phyloP scores from a whole-genome alignment of 257 asterid species.

The Capsicum baccatum region DNA sequence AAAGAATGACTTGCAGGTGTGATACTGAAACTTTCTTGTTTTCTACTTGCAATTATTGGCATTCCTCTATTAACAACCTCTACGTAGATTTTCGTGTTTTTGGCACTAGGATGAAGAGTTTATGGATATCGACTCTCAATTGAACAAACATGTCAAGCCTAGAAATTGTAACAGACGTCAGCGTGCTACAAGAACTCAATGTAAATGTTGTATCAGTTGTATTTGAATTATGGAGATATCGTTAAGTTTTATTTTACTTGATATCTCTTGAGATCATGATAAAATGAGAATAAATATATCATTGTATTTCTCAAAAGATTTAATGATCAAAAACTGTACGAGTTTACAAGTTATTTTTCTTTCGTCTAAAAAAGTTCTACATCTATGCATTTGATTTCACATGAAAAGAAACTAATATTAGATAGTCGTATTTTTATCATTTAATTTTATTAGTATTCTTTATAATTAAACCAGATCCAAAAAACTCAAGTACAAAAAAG shows the following conservation, averaged over 20 bases:
- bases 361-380: too few relatives aligned
- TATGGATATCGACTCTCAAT: conserved; percentile 38
- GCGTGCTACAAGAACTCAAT: conserved; percentile 66
- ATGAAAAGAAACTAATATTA: too few relatives aligned
- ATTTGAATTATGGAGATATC: neutral
- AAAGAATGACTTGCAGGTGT: conserved; percentile 38
- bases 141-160: conserved; percentile 40
- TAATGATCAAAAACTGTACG: too few relatives aligned
- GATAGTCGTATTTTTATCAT: too few relatives aligned
- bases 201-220: conserved; percentile 42
- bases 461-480: too few relatives aligned
- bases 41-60: neutral
- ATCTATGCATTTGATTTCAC: too few relatives aligned
- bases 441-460: too few relatives aligned
- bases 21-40: neutral
- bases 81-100: neutral
- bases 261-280: too few relatives aligned
- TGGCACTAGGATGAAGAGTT: conserved; percentile 35
- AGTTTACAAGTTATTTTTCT: too few relatives aligned
- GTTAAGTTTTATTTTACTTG: neutral
- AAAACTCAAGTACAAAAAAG: too few relatives aligned
- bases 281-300: too few relatives aligned
- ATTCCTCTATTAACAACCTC: neutral
- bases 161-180: conserved; percentile 47
- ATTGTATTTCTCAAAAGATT: too few relatives aligned